Conservation (phyloP, 768 basidiomycete species). For the Tricholoma flavovirens region DNA sequence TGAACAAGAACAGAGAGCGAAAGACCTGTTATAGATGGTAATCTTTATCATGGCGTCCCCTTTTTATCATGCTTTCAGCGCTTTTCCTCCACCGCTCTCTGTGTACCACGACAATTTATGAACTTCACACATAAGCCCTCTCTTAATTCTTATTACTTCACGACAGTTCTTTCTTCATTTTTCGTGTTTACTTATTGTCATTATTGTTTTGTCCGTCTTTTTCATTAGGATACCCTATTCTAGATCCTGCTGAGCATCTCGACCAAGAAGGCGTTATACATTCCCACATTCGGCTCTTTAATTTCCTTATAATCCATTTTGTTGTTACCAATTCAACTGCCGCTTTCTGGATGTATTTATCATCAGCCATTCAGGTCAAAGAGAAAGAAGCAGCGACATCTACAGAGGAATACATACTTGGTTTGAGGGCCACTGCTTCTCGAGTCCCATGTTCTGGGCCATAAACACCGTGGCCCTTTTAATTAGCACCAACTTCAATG, state of each 20-base stretch:
- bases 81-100: constrained; percentile 2
- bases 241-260: constrained; percentile 12
- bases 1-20: not conserved
- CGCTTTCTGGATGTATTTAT: not conserved
- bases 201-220: constrained; percentile 23
- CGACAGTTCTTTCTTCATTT: constrained; percentile 8
- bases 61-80: constrained; percentile 8
- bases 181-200: constrained; percentile 21
- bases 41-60: constrained; percentile 10
- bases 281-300: constrained; percentile 6
- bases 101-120: constrained; percentile 12
- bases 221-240: constrained; percentile 18
- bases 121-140: constrained; percentile 12
- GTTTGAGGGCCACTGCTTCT: too few species aligned
- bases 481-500: too few species aligned
- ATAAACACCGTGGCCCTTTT: too few species aligned
- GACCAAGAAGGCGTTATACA: constrained; percentile 3
- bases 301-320: not conserved
- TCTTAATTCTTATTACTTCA: constrained; percentile 15
- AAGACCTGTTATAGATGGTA: not conserved
- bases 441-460: too few species aligned
- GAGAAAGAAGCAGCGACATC: not conserved
- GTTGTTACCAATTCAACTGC: not conserved
- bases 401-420: too few species aligned
- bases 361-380: not conserved